Percentiles rank a stretch among this genome's conserved stretches.
phyloP scores from a whole-genome alignment of 2,329 filamentous ascomycete genomes.

The Aspergillus ochraceoroseus region DNA sequence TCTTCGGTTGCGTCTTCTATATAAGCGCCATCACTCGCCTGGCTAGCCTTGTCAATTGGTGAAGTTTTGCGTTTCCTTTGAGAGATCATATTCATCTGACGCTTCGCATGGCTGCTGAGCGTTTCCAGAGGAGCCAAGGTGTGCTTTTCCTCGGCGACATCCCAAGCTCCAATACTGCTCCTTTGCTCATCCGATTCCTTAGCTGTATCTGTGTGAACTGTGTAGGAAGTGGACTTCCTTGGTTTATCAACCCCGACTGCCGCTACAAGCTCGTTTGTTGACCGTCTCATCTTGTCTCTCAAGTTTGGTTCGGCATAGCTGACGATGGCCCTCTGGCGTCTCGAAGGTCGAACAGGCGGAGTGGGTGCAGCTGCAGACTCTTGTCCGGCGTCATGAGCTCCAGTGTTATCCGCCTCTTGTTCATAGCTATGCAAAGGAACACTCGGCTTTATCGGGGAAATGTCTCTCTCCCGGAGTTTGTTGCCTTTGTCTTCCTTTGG shows the following conservation, averaged over 20 bases:
- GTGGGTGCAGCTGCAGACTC: constrained; percentile 36
- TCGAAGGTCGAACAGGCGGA: constrained; percentile 58
- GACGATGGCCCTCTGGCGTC: constrained; percentile 62
- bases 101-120: constrained; percentile 11
- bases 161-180: constrained; percentile 1
- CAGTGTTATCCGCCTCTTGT: not conserved
- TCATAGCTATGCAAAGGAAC: not conserved
- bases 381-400: not conserved
- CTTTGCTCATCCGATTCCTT: constrained; percentile 17
- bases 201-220: constrained; percentile 44
- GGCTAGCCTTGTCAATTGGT: constrained; percentile 20
- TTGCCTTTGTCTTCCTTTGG: not conserved
- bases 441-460: constrained; percentile 1
- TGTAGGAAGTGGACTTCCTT: constrained; percentile 45
- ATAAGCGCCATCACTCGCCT: not conserved
- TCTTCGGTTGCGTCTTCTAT: not conserved
- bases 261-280: constrained; percentile 69
- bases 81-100: constrained; percentile 26
- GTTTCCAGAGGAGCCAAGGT: constrained; percentile 19
- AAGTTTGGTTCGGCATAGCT: constrained; percentile 81
- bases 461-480: not conserved
- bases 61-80: constrained; percentile 32
- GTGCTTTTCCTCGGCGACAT: constrained; percentile 18
- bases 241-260: constrained; percentile 54
- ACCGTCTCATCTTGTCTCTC: constrained; percentile 75